phyloP scores from a whole-genome alignment of 176 grass and related monocot genomes.

The Bolboschoenus planiculmis region DNA sequence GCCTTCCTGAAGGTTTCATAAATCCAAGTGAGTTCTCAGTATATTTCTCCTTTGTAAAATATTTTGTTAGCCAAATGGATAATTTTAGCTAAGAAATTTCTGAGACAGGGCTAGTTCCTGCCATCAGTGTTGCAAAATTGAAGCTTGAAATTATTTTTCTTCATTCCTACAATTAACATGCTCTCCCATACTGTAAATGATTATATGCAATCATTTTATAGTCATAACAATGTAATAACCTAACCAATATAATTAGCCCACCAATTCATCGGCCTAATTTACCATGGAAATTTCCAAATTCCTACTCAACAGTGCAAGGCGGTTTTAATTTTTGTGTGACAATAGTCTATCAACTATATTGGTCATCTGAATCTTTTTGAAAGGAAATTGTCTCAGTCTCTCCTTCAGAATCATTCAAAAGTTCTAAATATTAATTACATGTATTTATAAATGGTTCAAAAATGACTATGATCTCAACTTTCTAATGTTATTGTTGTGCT shows the following conservation, averaged over 20 bases:
- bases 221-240: background rate
- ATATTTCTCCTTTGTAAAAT: background rate
- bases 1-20: slow-evolving; percentile 94
- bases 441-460: background rate
- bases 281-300: background rate
- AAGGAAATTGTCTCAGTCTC: background rate
- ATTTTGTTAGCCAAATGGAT: background rate
- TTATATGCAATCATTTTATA: background rate
- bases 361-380: background rate
- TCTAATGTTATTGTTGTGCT: background rate
- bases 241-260: background rate
- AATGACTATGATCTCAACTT: background rate
- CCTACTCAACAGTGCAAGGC: background rate
- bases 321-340: background rate
- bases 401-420: background rate
- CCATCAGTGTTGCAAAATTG: background rate
- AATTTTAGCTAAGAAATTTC: background rate
- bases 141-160: background rate
- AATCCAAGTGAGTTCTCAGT: slow-evolving; percentile 77
- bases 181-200: background rate
- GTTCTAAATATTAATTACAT: background rate
- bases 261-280: background rate
- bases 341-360: background rate
- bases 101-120: background rate
- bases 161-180: background rate